A percentile compares a stretch with the other conserved stretches of the same genome.
Conservation (phyloP, 306 rosid species). For the Glycine soja region DNA sequence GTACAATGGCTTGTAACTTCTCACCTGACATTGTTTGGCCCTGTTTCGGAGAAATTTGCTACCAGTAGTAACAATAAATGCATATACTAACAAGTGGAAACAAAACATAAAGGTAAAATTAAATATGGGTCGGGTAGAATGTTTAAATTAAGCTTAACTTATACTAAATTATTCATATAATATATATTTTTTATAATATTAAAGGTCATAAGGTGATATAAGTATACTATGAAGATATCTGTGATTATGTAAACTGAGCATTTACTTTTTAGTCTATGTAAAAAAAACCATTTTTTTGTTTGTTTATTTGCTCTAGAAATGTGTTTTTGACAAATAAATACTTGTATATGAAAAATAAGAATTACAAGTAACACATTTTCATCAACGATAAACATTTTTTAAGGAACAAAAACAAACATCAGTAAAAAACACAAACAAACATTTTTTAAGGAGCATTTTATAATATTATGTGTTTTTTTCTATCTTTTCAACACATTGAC, state of each 20-base stretch:
- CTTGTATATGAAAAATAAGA: neutral
- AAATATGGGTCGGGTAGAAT: conserved; percentile 16
- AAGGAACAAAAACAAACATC: neutral
- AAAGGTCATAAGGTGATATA: neutral
- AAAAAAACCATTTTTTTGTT: neutral
- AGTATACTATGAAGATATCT: neutral
- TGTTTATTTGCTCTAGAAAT: no score
- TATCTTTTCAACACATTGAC: neutral
- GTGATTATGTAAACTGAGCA: neutral
- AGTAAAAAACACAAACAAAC: neutral
- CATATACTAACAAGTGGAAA: conserved; percentile 29
- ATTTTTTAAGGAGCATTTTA: neutral
- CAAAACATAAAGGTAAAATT: neutral
- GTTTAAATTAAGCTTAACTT: neutral
- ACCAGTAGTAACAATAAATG: neutral
- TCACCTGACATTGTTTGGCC: conserved; percentile 12
- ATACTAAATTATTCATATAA: no score
- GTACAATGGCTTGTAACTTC: conserved; percentile 29
- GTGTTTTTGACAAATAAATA: no score
- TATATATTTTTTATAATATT: neutral
- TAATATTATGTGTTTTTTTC: neutral
- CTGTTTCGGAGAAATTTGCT: conserved; percentile 26
- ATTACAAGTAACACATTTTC: neutral
- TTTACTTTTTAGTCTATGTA: neutral
- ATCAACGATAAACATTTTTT: neutral